These are phyloP conservation scores for Vigna radiata DNA, from an alignment of 306 rosid species.

Conservation along the genomic window DNA sequence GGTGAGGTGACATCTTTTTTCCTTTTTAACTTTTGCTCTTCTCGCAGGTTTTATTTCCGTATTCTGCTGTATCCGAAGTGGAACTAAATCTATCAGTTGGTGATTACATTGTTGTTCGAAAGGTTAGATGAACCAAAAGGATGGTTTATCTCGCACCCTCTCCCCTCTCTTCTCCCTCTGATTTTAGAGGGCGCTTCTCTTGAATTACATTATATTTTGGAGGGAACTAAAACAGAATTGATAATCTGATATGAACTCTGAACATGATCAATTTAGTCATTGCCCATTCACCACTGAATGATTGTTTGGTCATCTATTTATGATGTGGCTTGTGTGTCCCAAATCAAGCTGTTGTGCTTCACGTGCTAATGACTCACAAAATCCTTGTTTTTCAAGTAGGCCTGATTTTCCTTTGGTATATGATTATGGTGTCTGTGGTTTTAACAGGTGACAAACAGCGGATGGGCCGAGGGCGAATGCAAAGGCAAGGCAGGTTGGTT, in stretches of 20 bases:
- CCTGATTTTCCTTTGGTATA: constrained; percentile 34
- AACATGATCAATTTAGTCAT: constrained; percentile 31
- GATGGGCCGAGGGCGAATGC: constrained; percentile 99
- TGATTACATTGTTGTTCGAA: constrained; percentile 85
- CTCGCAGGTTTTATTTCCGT: constrained; percentile 80
- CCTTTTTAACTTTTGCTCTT: constrained; percentile 40
- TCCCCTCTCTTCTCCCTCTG: not conserved
- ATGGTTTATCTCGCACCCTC: not conserved
- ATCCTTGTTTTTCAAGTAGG: constrained; percentile 7
- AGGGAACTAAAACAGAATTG: not conserved
- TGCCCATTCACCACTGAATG: not conserved
- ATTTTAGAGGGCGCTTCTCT: not conserved
- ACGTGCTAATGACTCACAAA: constrained; percentile 18
- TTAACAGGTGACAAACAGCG: constrained; percentile 80
- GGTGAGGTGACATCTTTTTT: constrained; percentile 28
- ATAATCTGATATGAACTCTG: constrained; percentile 29
- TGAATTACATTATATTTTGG: constrained; percentile 18
- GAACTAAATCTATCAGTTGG: constrained; percentile 89
- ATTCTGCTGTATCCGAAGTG: constrained; percentile 80
- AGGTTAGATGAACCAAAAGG: constrained; percentile 55
- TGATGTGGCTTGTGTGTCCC: constrained; percentile 27
- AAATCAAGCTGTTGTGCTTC: constrained; percentile 26
- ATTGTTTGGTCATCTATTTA: constrained; percentile 29
- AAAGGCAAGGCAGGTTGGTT: constrained; percentile 98
- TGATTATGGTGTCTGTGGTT: constrained; percentile 26